These are phyloP conservation scores for Neoboletus magnificus DNA, from an alignment of 768 basidiomycete genomes.

Conservation along the genomic window DNA sequence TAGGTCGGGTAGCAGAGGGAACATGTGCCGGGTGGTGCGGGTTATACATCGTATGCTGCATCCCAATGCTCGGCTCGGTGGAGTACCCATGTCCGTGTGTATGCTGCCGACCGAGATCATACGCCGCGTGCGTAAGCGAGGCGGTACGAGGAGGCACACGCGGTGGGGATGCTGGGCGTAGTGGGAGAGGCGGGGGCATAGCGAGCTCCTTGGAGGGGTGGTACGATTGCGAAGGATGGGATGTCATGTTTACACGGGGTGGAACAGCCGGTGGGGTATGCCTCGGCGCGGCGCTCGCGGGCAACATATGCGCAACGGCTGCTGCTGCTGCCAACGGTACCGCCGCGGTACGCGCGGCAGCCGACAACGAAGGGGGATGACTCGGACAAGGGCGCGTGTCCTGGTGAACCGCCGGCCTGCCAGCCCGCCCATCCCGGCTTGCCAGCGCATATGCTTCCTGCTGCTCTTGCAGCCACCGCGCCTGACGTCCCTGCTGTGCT, in stretches of 20 bases:
- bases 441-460: not conserved
- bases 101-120: not conserved
- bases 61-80: not conserved
- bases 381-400: conserved; percentile 10
- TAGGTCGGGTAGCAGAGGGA: not conserved
- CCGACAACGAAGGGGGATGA: conserved; percentile 1
- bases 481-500: not conserved
- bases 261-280: not conserved
- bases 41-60: not conserved
- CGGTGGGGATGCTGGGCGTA: not conserved
- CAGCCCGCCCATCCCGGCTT: not conserved
- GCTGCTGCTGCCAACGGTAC: not conserved
- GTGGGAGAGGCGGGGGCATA: not conserved
- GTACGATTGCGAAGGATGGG: conserved; percentile 7
- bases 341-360: not conserved
- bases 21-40: not conserved
- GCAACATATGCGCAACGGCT: not conserved
- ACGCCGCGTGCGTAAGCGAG: not conserved
- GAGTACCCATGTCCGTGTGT: not conserved
- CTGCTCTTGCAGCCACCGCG: not conserved
- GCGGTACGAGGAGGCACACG: not conserved
- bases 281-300: not conserved
- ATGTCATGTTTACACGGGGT: conserved; percentile 12
- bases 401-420: not conserved
- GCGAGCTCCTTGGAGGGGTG: not conserved